Percentiles rank a stretch among this genome's conserved stretches.
Evolutionary conservation across 805 yeast genomes (phyloP).

Genomic region (Kluyveromyces wickerhamii): DNA sequence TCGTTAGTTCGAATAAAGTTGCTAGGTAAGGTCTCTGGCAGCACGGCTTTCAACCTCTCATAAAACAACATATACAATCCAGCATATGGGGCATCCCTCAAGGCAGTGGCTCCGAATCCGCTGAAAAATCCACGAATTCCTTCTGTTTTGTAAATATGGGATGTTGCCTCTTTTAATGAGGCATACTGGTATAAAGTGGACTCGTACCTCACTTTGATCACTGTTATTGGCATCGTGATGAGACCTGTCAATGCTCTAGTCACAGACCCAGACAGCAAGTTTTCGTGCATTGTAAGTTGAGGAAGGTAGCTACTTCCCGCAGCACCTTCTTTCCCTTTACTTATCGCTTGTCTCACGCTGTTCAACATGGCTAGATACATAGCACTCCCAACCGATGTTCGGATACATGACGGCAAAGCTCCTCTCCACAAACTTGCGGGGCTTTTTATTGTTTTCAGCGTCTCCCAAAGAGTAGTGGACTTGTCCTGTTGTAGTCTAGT

Average conservation of each 20-base stretch:
- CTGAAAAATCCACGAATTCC: conserved; percentile 67
- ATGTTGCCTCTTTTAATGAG: conserved; percentile 53
- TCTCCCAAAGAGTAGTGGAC: conserved; percentile 24
- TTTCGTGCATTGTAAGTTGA: conserved; percentile 57
- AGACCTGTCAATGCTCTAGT: conserved; percentile 79
- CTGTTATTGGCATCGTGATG: conserved; percentile 89
- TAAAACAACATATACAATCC: conserved; percentile 84
- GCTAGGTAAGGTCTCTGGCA: conserved; percentile 37
- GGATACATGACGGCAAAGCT: conserved; percentile 78
- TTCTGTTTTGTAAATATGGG: conserved; percentile 43
- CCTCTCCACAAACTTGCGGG: conserved; percentile 76
- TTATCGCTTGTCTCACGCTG: conserved; percentile 44
- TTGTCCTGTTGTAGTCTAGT: conserved; percentile 70
- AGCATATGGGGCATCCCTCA: conserved; percentile 94
- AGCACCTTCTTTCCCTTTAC: conserved; percentile 22
- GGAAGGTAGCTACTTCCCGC: conserved; percentile 47
- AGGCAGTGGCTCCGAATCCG: conserved; percentile 81
- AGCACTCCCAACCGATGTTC: conserved; percentile 89
- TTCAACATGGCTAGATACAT: conserved; percentile 72
- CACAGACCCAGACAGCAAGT: conserved; percentile 66
- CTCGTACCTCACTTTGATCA: conserved; percentile 83
- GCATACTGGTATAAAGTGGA: conserved; percentile 66
- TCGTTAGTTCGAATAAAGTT: conserved; percentile 12
- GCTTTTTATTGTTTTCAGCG: conserved; percentile 34
- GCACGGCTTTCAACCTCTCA: conserved; percentile 56